These are phyloP conservation scores for Jatropha podagrica DNA, from an alignment of 441 rosid genomes.

Conservation along the genomic window DNA sequence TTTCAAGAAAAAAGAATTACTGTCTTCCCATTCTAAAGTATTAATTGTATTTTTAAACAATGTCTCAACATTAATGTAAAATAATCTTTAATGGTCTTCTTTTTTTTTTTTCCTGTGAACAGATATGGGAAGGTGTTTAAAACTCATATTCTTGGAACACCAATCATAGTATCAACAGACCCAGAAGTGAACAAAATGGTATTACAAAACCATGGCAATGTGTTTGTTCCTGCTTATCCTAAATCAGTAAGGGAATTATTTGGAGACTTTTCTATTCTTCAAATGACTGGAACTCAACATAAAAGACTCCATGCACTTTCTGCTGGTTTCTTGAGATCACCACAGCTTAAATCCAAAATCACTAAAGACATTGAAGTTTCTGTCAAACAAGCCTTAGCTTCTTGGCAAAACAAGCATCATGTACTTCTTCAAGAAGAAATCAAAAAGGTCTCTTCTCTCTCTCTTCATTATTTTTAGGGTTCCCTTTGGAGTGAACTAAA, in stretches of 20 bases:
- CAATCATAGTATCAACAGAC: slow-evolving; percentile 83
- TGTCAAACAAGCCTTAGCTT: slow-evolving; percentile 59
- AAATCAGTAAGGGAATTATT: slow-evolving; percentile 75
- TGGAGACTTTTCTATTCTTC: slow-evolving; percentile 80
- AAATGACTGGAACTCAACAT: slow-evolving; percentile 75
- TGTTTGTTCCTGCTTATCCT: slow-evolving; percentile 83
- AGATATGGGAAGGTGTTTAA: slow-evolving; percentile 90
- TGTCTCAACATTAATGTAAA: too few species aligned
- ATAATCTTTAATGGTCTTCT: not conserved
- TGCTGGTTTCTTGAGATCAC: slow-evolving; percentile 78
- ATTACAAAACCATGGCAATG: slow-evolving; percentile 71
- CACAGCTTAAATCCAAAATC: slow-evolving; percentile 73
- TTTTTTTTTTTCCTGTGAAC: not conserved
- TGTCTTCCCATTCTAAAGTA: too few species aligned
- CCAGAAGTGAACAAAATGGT: slow-evolving; percentile 76
- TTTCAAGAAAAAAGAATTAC: too few species aligned
- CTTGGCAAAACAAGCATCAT: slow-evolving; percentile 55
- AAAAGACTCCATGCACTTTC: slow-evolving; percentile 79
- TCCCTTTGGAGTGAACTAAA: too few species aligned
- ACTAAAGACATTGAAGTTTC: slow-evolving; percentile 62
- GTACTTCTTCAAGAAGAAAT: slow-evolving; percentile 72
- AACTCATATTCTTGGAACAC: slow-evolving; percentile 82
- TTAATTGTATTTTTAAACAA: too few species aligned
- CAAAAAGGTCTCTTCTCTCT: slow-evolving; percentile 50
- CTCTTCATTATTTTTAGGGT: not conserved